Percentiles rank a stretch among this genome's conserved stretches.
These are phyloP conservation scores for Abelmoschus esculentus DNA, from an alignment of 345 rosid genomes.

Conservation along the genomic window DNA sequence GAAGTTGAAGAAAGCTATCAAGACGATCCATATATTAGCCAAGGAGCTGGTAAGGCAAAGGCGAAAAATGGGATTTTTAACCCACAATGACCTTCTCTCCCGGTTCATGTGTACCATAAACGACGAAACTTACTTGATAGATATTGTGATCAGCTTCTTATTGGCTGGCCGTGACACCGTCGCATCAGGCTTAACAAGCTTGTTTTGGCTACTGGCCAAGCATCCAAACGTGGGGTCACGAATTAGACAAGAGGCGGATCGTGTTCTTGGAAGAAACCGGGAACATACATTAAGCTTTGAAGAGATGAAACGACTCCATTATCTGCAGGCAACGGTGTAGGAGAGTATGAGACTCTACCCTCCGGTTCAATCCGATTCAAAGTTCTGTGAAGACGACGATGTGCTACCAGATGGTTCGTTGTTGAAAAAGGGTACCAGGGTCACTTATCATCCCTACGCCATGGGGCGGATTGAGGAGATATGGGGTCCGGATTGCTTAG, in stretches of 20 bases:
- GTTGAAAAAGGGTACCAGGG: constrained; percentile 56
- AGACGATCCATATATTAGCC: constrained; percentile 36
- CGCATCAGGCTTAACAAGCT: constrained; percentile 44
- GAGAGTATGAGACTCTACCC: constrained; percentile 55
- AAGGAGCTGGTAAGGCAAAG: constrained; percentile 41
- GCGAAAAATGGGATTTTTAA: constrained; percentile 27
- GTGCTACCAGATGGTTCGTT: constrained; percentile 42
- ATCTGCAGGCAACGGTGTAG: constrained; percentile 35
- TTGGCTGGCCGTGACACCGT: constrained; percentile 61
- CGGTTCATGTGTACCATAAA: constrained; percentile 48
- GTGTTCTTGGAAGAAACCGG: constrained; percentile 23
- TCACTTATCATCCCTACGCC: constrained; percentile 71
- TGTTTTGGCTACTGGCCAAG: constrained; percentile 39
- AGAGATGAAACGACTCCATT: constrained; percentile 29
- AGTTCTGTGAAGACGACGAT: constrained; percentile 37
- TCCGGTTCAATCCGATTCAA: constrained; percentile 54
- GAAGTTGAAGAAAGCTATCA: constrained; percentile 29
- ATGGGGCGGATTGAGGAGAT: constrained; percentile 64
- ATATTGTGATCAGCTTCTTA: constrained; percentile 59
- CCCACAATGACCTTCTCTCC: constrained; percentile 48
- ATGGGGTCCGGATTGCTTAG: constrained; percentile 63
- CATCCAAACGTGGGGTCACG: constrained; percentile 27
- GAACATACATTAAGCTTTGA: constrained; percentile 25
- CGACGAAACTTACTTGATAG: constrained; percentile 44
- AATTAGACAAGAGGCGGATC: constrained; percentile 31